Evolutionary conservation across 1,284 basidiomycete species (phyloP), one percentile per base, ranked within the genome.

Genomic region (Boletus semigastroideus): DNA sequence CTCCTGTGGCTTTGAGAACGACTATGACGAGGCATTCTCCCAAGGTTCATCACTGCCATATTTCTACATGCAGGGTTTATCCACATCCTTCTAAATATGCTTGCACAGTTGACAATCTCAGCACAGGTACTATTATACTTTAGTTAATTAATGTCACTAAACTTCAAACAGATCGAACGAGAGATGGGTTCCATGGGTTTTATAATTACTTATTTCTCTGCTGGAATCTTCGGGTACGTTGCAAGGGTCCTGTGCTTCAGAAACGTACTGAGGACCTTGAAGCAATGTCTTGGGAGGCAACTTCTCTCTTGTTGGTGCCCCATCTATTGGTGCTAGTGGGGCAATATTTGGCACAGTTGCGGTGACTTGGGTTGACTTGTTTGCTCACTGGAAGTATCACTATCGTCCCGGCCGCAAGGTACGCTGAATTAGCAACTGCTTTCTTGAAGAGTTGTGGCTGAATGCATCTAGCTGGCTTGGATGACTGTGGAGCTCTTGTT

Each of bases 61-160:
- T 98, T 98, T 69, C 69, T 98, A 5, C 95, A 98, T 63, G 94
- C 93, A 19, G 95, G 95, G 12, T 78, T 98, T 55, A 78, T 98
- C 16, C 95, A 97, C 67, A 79, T 96, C 47, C 60, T 88, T 3
- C 69, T 98, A 56, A 98, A 98, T 66, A 88, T 98, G 83, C 65
- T 97, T 34, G 94, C 90, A 5, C 94, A 97, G 62, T 68, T 92
- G 50, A 86, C 83, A 1, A 73, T 90, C 11, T 87, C 87, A 25
- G 90, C 88, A 16, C 87, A 92, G 67, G 90, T 90, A 65, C 63
- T 62, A 51, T 59, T 41, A 14, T 16, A 0, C 19, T n/a, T 1
- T 16, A 22, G 31, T 16, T 44, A n/a, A 34, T 42, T 4, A 34
- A 13, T 20, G 25, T 37, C 40, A 25, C 50, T 54, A 34, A 56